A percentile compares a stretch with the other conserved stretches of the same genome.
Evolutionary conservation across 1,284 basidiomycete genomes (phyloP).

Genomic region (Melampsora americana): DNA sequence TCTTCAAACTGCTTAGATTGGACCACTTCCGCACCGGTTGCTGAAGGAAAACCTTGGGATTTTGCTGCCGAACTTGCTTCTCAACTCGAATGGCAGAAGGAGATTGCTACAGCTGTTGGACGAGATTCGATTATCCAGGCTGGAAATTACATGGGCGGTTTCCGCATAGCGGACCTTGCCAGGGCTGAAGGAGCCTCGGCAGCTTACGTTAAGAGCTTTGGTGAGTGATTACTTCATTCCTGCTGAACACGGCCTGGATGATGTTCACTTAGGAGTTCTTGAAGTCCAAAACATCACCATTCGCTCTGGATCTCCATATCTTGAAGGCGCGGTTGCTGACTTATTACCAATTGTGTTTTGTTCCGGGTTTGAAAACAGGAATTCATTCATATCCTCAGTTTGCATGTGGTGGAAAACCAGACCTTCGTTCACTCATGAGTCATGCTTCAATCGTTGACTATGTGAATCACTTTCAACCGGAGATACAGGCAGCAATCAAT

Average conservation of each 20-base stretch:
- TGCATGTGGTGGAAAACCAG: conserved; percentile 56
- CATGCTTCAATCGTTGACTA: conserved; percentile 58
- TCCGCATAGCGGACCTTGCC: conserved; percentile 56
- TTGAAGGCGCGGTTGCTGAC: too few relatives aligned
- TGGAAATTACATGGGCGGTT: conserved; percentile 57
- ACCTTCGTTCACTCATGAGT: conserved; percentile 55
- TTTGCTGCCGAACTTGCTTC: conserved; percentile 55
- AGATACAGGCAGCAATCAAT: conserved; percentile 55
- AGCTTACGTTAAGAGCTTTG: conserved; percentile 20
- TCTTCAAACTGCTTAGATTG: not conserved
- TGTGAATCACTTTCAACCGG: conserved; percentile 55
- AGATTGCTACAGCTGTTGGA: conserved; percentile 45
- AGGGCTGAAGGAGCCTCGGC: conserved; percentile 46
- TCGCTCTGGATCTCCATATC: not conserved
- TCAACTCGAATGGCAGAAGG: conserved; percentile 48
- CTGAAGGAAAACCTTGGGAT: conserved; percentile 53
- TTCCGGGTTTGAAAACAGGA: conserved; percentile 53
- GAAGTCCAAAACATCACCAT: not conserved
- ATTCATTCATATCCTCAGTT: conserved; percentile 59
- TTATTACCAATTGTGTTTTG: too few relatives aligned
- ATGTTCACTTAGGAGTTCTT: not conserved
- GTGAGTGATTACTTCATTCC: not conserved
- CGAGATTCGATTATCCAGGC: conserved; percentile 57
- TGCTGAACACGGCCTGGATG: conserved; percentile 45
- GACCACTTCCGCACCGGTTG: conserved; percentile 31